Percentiles rank a stretch among this genome's conserved stretches.
Evolutionary conservation across 148 eudicot species (phyloP).

Genomic region (Cornus florida): DNA sequence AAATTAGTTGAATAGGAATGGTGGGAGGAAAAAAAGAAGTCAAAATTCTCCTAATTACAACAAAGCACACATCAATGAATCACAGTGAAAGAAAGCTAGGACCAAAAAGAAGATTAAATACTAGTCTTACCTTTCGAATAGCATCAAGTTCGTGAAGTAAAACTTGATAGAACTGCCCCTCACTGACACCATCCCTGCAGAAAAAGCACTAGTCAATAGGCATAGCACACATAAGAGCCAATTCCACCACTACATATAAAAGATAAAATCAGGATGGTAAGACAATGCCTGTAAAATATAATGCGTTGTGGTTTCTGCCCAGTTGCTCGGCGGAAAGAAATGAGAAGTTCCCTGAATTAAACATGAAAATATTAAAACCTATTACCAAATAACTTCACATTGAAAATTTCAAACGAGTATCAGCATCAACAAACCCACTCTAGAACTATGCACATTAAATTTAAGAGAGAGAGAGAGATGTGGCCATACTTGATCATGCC

Average conservation of each 20-base stretch:
- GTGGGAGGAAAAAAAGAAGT: background rate
- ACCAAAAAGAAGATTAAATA: background rate
- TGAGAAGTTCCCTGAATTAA: constrained; percentile 67
- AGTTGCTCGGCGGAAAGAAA: constrained; percentile 72
- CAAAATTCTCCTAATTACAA: background rate
- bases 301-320: constrained; percentile 73
- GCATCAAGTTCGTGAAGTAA: constrained; percentile 79
- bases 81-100: background rate
- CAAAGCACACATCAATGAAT: background rate
- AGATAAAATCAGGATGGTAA: background rate
- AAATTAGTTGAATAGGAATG: background rate
- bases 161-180: constrained; percentile 84
- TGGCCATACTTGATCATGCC: constrained; percentile 70
- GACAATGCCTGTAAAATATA: constrained; percentile 74
- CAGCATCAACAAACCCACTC: background rate
- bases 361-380: background rate
- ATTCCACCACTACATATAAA: background rate
- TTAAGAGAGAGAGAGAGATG: background rate
- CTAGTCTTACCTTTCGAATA: constrained; percentile 53
- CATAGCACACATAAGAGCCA: background rate
- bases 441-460: background rate
- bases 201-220: background rate
- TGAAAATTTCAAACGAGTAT: background rate
- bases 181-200: constrained; percentile 85
- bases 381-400: background rate